Percentiles rank a stretch among this genome's conserved stretches.
Conservation (phyloP, 345 rosid genomes). For the Moricandia moricandioides region DNA sequence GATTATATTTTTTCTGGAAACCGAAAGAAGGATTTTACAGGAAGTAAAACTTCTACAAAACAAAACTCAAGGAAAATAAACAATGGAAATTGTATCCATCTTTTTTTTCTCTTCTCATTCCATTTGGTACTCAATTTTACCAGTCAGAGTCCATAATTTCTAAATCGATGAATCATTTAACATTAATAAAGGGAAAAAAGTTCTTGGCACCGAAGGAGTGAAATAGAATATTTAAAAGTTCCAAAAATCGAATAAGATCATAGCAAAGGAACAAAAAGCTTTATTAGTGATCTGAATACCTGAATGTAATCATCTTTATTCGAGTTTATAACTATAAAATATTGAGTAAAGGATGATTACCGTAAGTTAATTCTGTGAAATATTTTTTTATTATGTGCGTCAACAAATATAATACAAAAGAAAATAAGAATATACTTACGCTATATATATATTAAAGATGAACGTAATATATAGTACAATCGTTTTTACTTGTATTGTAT, state of each 20-base stretch:
- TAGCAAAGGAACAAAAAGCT: conserved; percentile 11
- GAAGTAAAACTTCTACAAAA: too few species aligned
- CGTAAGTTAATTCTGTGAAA: too few species aligned
- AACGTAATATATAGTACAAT: not conserved
- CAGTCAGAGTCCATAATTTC: not conserved
- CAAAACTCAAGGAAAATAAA: too few species aligned
- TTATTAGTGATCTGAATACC: conserved; percentile 15
- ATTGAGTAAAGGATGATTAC: too few species aligned
- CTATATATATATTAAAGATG: not conserved
- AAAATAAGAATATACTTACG: not conserved
- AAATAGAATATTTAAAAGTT: not conserved
- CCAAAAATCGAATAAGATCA: conserved; percentile 23
- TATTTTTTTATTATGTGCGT: too few species aligned
- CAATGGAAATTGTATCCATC: too few species aligned
- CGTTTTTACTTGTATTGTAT: not conserved
- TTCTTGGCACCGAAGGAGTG: not conserved
- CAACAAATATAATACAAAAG: not conserved
- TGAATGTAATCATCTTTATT: too few species aligned
- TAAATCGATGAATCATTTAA: not conserved
- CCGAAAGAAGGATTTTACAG: too few species aligned
- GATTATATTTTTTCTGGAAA: too few species aligned
- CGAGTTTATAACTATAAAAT: too few species aligned
- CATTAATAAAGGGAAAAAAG: not conserved
- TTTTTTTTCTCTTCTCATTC: not conserved
- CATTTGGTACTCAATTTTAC: not conserved